These are phyloP conservation scores for Rhizopus sp. DNA, from an alignment of 371 early-diverging fungal species.

Conservation along the genomic window DNA sequence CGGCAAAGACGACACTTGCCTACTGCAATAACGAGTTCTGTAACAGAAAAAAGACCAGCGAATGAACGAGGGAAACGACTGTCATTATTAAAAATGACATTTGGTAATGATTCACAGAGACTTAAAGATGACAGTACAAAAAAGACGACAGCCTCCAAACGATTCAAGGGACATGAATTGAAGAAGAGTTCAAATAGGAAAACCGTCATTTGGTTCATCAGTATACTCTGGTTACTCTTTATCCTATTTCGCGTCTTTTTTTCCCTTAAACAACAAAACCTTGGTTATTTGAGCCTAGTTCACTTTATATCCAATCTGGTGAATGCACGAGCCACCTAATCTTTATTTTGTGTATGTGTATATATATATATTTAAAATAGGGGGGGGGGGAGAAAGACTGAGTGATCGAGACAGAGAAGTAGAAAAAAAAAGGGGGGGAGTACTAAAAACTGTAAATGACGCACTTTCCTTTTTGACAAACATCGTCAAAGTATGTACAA, in stretches of 20 bases:
- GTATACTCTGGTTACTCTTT: constrained; percentile 16
- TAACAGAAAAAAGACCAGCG: constrained; percentile 1
- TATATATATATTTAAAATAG: too few species aligned
- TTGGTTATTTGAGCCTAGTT: constrained; percentile 18
- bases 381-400: too few species aligned
- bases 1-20: constrained; percentile 27
- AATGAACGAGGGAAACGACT: neutral
- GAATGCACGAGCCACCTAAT: constrained; percentile 5
- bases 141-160: neutral
- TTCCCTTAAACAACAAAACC: constrained; percentile 11
- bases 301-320: constrained; percentile 21
- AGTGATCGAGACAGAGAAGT: too few species aligned
- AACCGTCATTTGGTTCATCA: neutral
- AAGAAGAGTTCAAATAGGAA: neutral
- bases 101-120: neutral
- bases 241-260: constrained; percentile 9
- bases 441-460: neutral
- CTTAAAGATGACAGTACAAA: neutral
- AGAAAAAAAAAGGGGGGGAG: neutral
- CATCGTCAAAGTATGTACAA: neutral
- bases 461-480: constrained; percentile 3
- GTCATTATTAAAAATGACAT: constrained; percentile 13
- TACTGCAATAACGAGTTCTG: constrained; percentile 10
- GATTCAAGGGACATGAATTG: neutral
- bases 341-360: too few species aligned